phyloP scores from a whole-genome alignment of 1,284 basidiomycete genomes.

The Irpex sp. region DNA sequence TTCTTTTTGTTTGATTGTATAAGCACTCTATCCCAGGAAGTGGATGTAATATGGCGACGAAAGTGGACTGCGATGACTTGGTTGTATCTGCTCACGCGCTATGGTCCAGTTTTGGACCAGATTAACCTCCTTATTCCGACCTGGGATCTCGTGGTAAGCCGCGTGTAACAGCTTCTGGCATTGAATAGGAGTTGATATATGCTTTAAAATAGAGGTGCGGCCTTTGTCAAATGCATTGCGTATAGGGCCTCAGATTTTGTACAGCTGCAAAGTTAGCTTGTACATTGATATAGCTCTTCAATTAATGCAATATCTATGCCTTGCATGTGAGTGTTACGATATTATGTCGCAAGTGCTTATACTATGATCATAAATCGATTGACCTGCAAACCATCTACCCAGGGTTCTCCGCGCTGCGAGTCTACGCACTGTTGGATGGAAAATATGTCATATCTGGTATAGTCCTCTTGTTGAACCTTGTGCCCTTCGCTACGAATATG shows the following conservation, averaged over 20 bases:
- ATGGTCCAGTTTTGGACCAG: background rate
- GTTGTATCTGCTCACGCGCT: background rate
- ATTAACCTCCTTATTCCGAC: background rate
- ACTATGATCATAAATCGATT: background rate
- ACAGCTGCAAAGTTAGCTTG: background rate
- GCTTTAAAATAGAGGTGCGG: background rate
- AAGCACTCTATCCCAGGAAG: background rate
- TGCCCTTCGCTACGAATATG: background rate
- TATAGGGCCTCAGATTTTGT: background rate
- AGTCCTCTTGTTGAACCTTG: background rate
- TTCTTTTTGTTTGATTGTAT: background rate
- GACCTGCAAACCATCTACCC: background rate
- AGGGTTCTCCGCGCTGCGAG: background rate
- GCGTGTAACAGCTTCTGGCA: background rate
- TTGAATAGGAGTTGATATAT: background rate
- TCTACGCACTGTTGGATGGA: background rate
- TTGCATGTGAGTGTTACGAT: background rate
- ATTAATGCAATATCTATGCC: background rate
- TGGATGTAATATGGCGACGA: background rate
- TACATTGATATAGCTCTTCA: background rate
- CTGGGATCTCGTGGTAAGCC: background rate
- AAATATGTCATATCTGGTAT: background rate
- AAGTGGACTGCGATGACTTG: background rate
- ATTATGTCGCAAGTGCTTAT: background rate
- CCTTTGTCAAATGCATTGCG: background rate